These are phyloP conservation scores for Penicillium sclerotiorum DNA, from an alignment of 2,329 filamentous ascomycete genomes.

Conservation along the genomic window DNA sequence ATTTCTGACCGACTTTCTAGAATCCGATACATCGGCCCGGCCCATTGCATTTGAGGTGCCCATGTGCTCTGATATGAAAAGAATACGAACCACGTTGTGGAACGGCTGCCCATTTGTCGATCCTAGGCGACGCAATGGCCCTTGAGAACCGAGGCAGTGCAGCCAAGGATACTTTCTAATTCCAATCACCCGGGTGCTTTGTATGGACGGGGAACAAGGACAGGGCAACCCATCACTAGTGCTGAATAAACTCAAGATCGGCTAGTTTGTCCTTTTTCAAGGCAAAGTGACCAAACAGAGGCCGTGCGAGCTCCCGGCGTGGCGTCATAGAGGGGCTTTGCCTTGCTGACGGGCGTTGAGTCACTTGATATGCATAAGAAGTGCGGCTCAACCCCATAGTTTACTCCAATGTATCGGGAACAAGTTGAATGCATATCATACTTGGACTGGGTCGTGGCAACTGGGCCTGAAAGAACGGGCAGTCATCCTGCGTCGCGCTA, in stretches of 20 bases:
- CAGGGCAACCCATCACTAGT: constrained; percentile 2
- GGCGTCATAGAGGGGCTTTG: constrained; percentile 21
- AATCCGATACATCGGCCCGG: not conserved
- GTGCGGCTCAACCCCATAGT: constrained; percentile 21
- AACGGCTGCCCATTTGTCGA: not conserved
- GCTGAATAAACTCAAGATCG: constrained; percentile 15
- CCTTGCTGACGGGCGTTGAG: constrained; percentile 20
- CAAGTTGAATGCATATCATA: constrained; percentile 7
- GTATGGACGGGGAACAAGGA: constrained; percentile 10
- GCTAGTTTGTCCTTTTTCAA: constrained; percentile 16
- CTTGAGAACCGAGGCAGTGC: constrained; percentile 19
- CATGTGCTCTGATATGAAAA: not conserved
- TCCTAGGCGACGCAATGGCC: not conserved
- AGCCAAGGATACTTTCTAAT: not conserved
- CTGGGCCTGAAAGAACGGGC: not conserved
- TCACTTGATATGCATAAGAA: constrained; percentile 25
- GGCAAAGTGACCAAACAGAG: constrained; percentile 10
- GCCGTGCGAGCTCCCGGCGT: constrained; percentile 7
- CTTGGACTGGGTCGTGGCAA: constrained; percentile 4
- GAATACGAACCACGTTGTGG: not conserved
- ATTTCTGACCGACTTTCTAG: no score
- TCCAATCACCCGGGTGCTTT: constrained; percentile 7
- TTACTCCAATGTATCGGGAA: not conserved
- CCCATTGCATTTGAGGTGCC: not conserved
- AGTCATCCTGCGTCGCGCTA: not conserved